Percentiles rank a stretch among this genome's conserved stretches.
These are phyloP conservation scores for Leccinum rimulosum DNA, from an alignment of 768 basidiomycete species.

Conservation along the genomic window DNA sequence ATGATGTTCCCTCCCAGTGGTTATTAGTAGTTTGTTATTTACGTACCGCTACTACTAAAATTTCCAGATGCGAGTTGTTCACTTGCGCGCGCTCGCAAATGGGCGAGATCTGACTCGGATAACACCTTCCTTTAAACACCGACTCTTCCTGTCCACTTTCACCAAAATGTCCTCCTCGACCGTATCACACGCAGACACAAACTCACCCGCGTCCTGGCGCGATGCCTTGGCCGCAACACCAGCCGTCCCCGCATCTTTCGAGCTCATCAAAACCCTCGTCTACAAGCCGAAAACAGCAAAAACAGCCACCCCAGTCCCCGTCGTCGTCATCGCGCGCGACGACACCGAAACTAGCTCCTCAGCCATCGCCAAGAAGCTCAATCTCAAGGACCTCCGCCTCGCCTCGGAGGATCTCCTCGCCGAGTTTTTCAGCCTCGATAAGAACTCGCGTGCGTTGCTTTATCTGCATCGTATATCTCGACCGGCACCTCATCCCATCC, in stretches of 20 bases:
- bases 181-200: slow-evolving; percentile 58
- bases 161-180: slow-evolving; percentile 35
- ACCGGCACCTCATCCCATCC: neutral
- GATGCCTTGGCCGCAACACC: slow-evolving; percentile 57
- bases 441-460: slow-evolving; percentile 74
- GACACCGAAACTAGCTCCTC: slow-evolving; percentile 79
- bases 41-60: slow-evolving; percentile 13
- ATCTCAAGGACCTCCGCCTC: slow-evolving; percentile 83
- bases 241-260: slow-evolving; percentile 55
- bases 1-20: slow-evolving; percentile 65
- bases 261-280: slow-evolving; percentile 83
- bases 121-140: slow-evolving; percentile 17
- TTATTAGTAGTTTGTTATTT: slow-evolving; percentile 5
- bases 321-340: slow-evolving; percentile 85
- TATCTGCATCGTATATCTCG: neutral
- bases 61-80: slow-evolving; percentile 26
- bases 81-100: slow-evolving; percentile 14
- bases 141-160: slow-evolving; percentile 13
- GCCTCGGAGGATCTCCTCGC: slow-evolving; percentile 83
- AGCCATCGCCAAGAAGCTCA: slow-evolving; percentile 74
- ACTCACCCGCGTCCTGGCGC: slow-evolving; percentile 75
- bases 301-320: slow-evolving; percentile 75
- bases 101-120: slow-evolving; percentile 19
- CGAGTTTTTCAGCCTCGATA: slow-evolving; percentile 81
- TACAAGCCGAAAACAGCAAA: slow-evolving; percentile 99